These are phyloP conservation scores for Artemisia argyi DNA, from an alignment of 129 eudicot genomes.

Conservation along the genomic window DNA sequence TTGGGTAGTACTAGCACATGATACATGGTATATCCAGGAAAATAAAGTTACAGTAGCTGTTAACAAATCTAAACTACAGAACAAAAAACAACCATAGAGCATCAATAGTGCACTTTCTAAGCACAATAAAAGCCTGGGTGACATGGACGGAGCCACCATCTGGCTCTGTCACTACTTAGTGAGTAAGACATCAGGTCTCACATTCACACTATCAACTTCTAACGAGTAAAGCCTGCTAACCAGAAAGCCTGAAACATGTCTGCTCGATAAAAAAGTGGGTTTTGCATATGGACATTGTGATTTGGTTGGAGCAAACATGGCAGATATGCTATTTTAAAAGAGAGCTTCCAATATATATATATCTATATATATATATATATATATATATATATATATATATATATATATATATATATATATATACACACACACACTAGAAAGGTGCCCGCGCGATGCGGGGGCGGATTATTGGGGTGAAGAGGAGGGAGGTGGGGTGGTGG, in stretches of 20 bases:
- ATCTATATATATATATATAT: too few relatives aligned
- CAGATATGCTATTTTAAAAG: too few relatives aligned
- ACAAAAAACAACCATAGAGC: background rate
- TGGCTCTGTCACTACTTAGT: too few relatives aligned
- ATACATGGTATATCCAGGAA: background rate
- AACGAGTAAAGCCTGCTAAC: background rate
- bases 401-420: too few relatives aligned
- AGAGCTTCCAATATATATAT: too few relatives aligned
- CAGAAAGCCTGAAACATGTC: too few relatives aligned
- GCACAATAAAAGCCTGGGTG: background rate
- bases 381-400: too few relatives aligned
- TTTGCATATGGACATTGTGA: background rate
- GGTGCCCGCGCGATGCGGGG: too few relatives aligned
- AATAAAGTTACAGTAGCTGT: background rate
- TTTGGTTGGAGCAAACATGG: background rate
- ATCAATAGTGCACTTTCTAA: background rate
- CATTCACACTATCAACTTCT: background rate
- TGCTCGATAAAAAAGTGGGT: too few relatives aligned
- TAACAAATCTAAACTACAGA: background rate
- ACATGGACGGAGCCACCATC: background rate
- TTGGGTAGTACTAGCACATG: background rate
- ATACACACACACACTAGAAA: too few relatives aligned
- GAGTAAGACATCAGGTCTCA: background rate
- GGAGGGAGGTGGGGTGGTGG: too few relatives aligned
- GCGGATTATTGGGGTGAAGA: too few relatives aligned